Evolutionary conservation across 768 basidiomycete species (phyloP).

Genomic region (Crepidotus variabilis): DNA sequence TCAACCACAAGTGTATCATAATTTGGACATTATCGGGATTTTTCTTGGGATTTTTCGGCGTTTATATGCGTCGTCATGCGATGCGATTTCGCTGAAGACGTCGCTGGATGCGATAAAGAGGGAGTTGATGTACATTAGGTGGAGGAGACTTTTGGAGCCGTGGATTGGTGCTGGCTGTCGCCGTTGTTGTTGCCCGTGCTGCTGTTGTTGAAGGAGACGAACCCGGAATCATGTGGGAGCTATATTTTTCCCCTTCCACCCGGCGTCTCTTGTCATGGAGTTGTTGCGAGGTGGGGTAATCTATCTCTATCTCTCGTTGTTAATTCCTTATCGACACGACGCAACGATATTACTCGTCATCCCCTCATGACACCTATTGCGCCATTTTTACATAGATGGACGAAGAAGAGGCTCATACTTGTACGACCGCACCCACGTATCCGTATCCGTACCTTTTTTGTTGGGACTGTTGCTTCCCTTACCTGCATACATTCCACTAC

Average conservation of each 20-base stretch:
- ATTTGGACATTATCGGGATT: not conserved
- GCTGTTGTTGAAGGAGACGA: not conserved
- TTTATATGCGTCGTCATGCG: not conserved
- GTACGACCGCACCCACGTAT: not conserved
- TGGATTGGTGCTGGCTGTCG: not conserved
- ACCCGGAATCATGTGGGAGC: conserved; percentile 11
- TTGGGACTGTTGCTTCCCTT: not conserved
- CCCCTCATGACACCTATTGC: not conserved
- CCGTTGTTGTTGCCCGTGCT: not conserved
- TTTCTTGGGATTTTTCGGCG: not conserved
- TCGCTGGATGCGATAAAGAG: not conserved
- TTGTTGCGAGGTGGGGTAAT: too few species aligned
- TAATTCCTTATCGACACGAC: too few species aligned
- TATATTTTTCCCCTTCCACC: conserved; percentile 20
- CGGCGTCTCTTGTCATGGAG: not conserved
- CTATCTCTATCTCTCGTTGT: too few species aligned
- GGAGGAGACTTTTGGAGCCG: too few species aligned
- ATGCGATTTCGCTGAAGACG: not conserved
- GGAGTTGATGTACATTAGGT: not conserved
- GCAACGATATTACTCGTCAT: too few species aligned
- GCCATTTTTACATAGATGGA: not conserved
- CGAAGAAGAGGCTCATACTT: not conserved
- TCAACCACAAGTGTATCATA: not conserved
- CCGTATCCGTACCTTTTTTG: not conserved
- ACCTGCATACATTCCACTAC: not conserved